Conservation (phyloP, 2,329 filamentous ascomycete species). For the Calonectria honghensis region DNA sequence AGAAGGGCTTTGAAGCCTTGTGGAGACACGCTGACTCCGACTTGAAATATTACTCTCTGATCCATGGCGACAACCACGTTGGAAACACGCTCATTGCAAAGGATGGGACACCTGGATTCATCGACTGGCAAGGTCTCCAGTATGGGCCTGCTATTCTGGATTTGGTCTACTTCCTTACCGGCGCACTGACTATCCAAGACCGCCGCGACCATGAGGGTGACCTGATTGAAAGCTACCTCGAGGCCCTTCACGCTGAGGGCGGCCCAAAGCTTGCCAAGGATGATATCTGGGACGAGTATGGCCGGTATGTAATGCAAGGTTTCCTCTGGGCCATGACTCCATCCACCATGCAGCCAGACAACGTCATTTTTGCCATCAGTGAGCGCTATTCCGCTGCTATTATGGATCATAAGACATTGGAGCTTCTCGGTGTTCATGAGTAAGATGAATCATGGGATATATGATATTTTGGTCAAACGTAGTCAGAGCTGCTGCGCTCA, state of each 20-base stretch:
- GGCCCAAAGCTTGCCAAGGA: slow-evolving; percentile 31
- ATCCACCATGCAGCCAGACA: slow-evolving; percentile 35
- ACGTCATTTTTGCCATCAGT: slow-evolving; percentile 32
- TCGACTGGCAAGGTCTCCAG: slow-evolving; percentile 41
- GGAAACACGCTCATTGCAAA: slow-evolving; percentile 39
- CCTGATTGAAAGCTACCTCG: slow-evolving; percentile 32
- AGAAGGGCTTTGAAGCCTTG: slow-evolving; percentile 30
- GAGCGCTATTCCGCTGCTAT: slow-evolving; percentile 34
- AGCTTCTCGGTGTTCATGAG: slow-evolving; percentile 32
- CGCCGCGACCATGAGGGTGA: slow-evolving; percentile 18
- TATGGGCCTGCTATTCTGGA: slow-evolving; percentile 34
- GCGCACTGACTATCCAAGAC: slow-evolving; percentile 35
- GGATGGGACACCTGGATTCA: slow-evolving; percentile 35
- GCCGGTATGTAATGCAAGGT: slow-evolving; percentile 36
- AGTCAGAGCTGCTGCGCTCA: no score
- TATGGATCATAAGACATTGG: slow-evolving; percentile 34
- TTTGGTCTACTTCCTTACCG: slow-evolving; percentile 35
- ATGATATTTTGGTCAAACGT: not conserved
- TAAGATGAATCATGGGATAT: not conserved
- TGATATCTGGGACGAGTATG: slow-evolving; percentile 36
- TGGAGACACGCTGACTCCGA: slow-evolving; percentile 39
- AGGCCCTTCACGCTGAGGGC: slow-evolving; percentile 30
- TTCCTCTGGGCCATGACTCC: slow-evolving; percentile 39
- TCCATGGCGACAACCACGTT: slow-evolving; percentile 38
- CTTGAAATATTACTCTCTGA: slow-evolving; percentile 24